Percentiles rank a stretch among this genome's conserved stretches.
Conservation (phyloP, 2,329 filamentous ascomycete species). For the Neofusicoccum ribis region DNA sequence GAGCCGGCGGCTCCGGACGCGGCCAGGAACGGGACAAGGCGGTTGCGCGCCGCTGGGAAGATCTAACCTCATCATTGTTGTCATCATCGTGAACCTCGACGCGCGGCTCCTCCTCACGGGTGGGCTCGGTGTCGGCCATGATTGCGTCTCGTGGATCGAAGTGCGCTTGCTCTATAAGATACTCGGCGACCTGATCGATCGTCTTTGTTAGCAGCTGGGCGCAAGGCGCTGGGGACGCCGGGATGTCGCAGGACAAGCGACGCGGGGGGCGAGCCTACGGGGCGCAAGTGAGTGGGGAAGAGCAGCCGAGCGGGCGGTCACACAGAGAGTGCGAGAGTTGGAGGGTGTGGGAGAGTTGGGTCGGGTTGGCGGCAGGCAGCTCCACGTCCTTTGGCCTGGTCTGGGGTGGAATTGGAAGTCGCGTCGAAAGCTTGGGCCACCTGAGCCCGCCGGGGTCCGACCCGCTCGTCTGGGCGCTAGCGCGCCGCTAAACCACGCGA, state of each 20-base stretch:
- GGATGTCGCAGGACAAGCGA: background rate
- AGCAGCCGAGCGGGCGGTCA: background rate
- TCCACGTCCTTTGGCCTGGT: background rate
- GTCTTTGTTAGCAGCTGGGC: conserved; percentile 1
- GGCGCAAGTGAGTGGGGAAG: too few relatives aligned
- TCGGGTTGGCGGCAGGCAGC: background rate
- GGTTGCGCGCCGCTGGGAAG: background rate
- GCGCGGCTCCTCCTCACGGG: conserved; percentile 22
- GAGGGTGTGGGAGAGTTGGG: background rate
- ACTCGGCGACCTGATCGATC: background rate
- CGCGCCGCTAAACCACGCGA: background rate
- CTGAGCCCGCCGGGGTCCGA: conserved; percentile 6
- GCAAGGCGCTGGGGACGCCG: background rate
- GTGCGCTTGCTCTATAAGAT: background rate
- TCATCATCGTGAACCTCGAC: conserved; percentile 35
- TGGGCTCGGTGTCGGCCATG: conserved; percentile 23
- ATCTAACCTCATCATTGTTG: conserved; percentile 36
- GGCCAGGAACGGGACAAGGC: background rate
- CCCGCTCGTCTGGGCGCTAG: conserved; percentile 5
- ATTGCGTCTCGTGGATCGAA: background rate
- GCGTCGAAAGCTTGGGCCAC: conserved; percentile 18
- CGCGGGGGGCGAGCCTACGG: background rate
- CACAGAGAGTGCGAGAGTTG: background rate
- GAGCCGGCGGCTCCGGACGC: background rate
- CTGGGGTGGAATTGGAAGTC: conserved; percentile 2